Conservation (phyloP, 768 basidiomycete species). For the Mycena chlorophos region DNA sequence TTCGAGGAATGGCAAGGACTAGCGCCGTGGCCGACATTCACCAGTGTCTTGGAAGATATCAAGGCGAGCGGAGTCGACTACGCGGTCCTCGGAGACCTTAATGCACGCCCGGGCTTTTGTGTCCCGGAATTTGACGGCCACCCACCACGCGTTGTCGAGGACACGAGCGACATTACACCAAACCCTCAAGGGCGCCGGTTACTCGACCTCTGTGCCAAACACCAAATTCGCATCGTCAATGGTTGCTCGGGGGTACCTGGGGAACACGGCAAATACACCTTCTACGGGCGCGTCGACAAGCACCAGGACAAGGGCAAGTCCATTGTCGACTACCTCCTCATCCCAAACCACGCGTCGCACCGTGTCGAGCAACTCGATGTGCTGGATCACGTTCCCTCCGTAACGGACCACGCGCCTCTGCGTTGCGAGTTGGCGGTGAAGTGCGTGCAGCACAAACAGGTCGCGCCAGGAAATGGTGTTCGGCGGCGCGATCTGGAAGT, state of each 20-base stretch:
- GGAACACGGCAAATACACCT: neutral
- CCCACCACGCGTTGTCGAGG: neutral
- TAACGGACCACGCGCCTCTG: neutral
- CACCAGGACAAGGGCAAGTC: neutral
- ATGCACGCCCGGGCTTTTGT: neutral
- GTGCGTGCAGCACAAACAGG: neutral
- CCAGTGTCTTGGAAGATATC: neutral
- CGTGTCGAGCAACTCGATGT: neutral
- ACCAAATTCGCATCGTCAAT: neutral
- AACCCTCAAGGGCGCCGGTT: neutral
- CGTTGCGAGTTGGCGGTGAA: neutral
- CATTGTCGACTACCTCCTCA: neutral
- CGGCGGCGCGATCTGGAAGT: neutral
- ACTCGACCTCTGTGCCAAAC: neutral
- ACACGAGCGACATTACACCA: neutral
- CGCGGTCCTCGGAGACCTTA: neutral
- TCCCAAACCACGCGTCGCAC: neutral
- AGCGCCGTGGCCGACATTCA: neutral
- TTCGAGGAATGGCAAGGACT: neutral
- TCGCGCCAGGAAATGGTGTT: neutral
- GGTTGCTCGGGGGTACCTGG: neutral
- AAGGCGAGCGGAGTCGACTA: neutral
- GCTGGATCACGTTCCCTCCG: neutral
- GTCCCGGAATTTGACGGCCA: neutral
- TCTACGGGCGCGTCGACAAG: neutral